Base-by-base conservation (phyloP, 768 basidiomycete species). In the Lenzites betulinus region DNA sequence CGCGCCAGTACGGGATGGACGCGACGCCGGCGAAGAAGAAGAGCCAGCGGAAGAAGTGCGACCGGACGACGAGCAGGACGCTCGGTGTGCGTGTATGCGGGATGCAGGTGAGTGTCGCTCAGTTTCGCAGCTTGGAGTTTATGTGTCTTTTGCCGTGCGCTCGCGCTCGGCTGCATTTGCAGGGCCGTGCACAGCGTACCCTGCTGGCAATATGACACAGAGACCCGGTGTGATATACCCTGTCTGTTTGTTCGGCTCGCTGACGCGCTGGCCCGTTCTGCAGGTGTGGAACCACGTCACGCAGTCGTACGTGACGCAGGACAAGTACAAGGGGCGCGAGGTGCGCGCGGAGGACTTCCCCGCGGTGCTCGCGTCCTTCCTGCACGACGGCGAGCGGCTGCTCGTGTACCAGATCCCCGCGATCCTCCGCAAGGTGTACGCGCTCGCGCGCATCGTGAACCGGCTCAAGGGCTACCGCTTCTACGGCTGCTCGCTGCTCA, bases 21-120 rank as follows among this genome's bases (percentile, higher is more conserved):
- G 97, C 97, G 25, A 90, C 89, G 9, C 77, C 87, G 1, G 79
- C 86, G 53, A 99, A 99, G 79, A 98, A 97, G 84, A 95, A 90
- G 78, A 98, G 95, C 71, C 97, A 99, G 77, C 85, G 95, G 55
- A 97, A 97, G 77, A 99, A 99, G 76, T 98, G 97, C 71, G 95
- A 97, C 71, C 82, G 90, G 55, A 98, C 97, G 52, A 98, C 97
- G 22, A 98, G 95, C 73, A 80, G 92, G 65, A 83, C 87, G 15
- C 76, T 98, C 46, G 97, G 97, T 3, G 92, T 96, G 20, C 83
- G 97, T 64, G 87, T 98, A 55, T 99, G 97, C 73, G 97, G 97
- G 5, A 98, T 98, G 95, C 97, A 99, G 88, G 96, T 95, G 68
- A 77, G 90, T 75, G 56, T 44, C 44, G 38, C 44, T 36, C 42